Evolutionary conservation across 345 rosid genomes (phyloP), one percentile per base, ranked within the genome.

Genomic region (Orychophragmus violaceus): DNA sequence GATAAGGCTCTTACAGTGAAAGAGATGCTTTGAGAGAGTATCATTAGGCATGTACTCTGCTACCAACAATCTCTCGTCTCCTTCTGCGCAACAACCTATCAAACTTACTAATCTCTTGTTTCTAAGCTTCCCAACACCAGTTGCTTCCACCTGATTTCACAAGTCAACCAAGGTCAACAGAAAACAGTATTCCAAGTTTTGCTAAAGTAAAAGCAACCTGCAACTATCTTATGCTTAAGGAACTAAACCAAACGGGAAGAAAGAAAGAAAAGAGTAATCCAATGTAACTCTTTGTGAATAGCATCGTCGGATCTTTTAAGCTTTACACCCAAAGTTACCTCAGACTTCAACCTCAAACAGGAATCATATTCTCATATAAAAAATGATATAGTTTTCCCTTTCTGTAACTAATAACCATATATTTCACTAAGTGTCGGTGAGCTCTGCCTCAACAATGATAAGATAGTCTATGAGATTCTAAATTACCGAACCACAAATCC

Each of bases 21-120:
- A 93, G 27, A 93, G 96, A 74, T 93, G 98, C 87, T 93, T 90
- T 48, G 98, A 87, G 55, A 93, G 91, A 46, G 97, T 93, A 62
- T 90, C 98, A 78, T 86, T 89, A 10, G 94, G 96, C 97, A 93
- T 93, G 77, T 78, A 90, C 52, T 93, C 97, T 5, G 97, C 88
- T 46, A 93, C 97, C 83, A 93, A 68, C 63, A 93, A 69, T 7
- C 98, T 87, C 79, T 93, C 98, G 37, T 93, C 98, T 23, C 94
- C 97, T 71, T 93, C 98, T 8, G 94, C 94, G 35, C 98, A 93
- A 53, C 88, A 87, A 39, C 98, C 98, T 64, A 93, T 90, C 67
- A 93, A 62, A 77, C 89, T 93, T n/a, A 90, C 91, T 76, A 93
- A 62, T 83, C 88, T 90, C 78, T 86, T 83, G 67, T 90, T 88